Conservation (phyloP, 2,329 filamentous ascomycete genomes). For the Fusarium torulosum region DNA sequence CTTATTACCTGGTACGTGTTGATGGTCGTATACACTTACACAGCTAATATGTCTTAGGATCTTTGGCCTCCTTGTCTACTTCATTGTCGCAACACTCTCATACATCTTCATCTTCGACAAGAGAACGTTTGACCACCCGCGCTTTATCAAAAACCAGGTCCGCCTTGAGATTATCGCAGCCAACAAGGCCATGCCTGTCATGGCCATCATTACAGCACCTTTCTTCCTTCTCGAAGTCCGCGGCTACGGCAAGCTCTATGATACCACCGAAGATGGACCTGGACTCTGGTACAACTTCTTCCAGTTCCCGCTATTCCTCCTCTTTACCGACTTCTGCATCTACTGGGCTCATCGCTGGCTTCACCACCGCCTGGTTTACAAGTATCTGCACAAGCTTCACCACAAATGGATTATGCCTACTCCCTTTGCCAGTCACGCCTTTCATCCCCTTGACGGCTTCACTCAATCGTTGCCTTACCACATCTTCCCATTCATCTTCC, state of each 20-base stretch:
- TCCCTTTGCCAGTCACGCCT: constrained; percentile 91
- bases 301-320: constrained; percentile 89
- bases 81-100: constrained; percentile 83
- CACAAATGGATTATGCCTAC: constrained; percentile 99
- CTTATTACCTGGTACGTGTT: constrained; percentile 83
- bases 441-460: constrained; percentile 94
- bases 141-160: constrained; percentile 95
- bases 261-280: constrained; percentile 79
- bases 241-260: constrained; percentile 89
- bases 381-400: constrained; percentile 92
- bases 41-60: constrained; percentile 67
- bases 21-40: not conserved
- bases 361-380: constrained; percentile 83
- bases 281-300: constrained; percentile 81
- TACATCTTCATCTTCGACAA: constrained; percentile 95
- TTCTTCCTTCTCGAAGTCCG: constrained; percentile 87
- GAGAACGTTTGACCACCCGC: constrained; percentile 86
- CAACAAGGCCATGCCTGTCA: constrained; percentile 80
- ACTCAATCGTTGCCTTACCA: constrained; percentile 92
- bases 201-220: constrained; percentile 84
- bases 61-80: constrained; percentile 88
- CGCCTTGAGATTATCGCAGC: constrained; percentile 86
- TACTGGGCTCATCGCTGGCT: constrained; percentile 92
- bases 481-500: constrained; percentile 91
- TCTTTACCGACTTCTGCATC: constrained; percentile 90